phyloP scores from a whole-genome alignment of 225 moss, liverwort and hornwort genomes.

The Polytrichum formosum region DNA sequence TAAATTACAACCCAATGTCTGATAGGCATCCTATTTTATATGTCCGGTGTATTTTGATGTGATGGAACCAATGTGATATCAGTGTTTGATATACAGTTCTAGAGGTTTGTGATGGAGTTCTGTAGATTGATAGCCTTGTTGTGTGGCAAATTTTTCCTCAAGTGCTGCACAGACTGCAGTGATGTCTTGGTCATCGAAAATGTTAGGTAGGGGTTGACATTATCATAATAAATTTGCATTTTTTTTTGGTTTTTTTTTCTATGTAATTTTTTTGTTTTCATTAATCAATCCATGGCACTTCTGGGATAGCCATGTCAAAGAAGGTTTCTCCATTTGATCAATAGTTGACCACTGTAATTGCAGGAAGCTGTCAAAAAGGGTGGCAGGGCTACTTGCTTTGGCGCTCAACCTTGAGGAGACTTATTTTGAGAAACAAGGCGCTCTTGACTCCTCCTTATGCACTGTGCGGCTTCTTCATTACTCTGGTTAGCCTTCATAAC shows the following conservation, averaged over 20 bases:
- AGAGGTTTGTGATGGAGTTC: not conserved
- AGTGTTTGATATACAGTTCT: too few species aligned
- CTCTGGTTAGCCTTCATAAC: slow-evolving; percentile 37
- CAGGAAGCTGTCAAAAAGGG: slow-evolving; percentile 64
- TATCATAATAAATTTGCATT: not conserved
- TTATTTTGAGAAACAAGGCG: slow-evolving; percentile 63
- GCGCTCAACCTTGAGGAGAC: slow-evolving; percentile 68
- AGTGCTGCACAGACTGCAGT: not conserved
- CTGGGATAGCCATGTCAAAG: not conserved
- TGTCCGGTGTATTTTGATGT: too few species aligned
- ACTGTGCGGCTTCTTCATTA: slow-evolving; percentile 71
- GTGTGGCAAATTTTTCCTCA: not conserved
- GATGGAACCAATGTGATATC: too few species aligned
- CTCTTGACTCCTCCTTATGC: slow-evolving; percentile 69
- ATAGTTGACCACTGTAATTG: not conserved
- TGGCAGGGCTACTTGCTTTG: slow-evolving; percentile 68
- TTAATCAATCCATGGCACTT: too few species aligned
- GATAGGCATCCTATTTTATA: not conserved
- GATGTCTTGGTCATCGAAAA: not conserved
- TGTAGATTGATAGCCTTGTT: not conserved
- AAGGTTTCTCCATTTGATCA: not conserved
- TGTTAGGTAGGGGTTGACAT: not conserved
- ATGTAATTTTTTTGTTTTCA: too few species aligned
- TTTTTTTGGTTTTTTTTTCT: too few species aligned
- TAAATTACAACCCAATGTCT: not conserved